These are phyloP conservation scores for Saccharomycopsis lassenensis DNA, from an alignment of 805 yeast genomes.

Conservation along the genomic window DNA sequence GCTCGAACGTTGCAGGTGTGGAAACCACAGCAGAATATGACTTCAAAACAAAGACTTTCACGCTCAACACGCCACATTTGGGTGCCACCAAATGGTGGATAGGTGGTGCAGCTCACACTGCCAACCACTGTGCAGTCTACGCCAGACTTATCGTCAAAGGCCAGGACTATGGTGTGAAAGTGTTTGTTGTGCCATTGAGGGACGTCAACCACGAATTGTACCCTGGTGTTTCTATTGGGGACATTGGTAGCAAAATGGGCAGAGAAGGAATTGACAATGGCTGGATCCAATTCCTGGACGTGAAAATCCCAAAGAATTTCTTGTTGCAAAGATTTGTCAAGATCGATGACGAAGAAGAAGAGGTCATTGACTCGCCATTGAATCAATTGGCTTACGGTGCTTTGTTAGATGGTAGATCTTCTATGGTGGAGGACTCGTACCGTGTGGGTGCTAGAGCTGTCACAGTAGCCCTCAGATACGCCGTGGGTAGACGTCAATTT, in stretches of 20 bases:
- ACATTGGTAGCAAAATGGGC: constrained; percentile 93
- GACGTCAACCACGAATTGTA: constrained; percentile 59
- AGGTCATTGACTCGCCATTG: constrained; percentile 67
- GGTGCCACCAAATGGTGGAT: constrained; percentile 99
- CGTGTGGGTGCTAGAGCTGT: constrained; percentile 68
- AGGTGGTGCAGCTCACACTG: constrained; percentile 94
- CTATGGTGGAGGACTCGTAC: constrained; percentile 80
- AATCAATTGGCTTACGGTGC: constrained; percentile 88
- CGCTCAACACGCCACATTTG: constrained; percentile 75
- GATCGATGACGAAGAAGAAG: constrained; percentile 55
- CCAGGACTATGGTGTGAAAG: constrained; percentile 85
- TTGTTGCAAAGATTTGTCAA: constrained; percentile 74
- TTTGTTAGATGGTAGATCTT: constrained; percentile 76
- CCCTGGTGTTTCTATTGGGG: constrained; percentile 82
- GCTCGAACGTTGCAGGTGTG: constrained; percentile 86
- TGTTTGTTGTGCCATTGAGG: constrained; percentile 84
- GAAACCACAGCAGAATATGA: constrained; percentile 89
- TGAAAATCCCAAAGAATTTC: constrained; percentile 70
- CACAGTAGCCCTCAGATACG: constrained; percentile 81
- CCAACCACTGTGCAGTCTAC: constrained; percentile 77
- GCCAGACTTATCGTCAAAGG: constrained; percentile 76
- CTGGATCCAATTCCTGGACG: constrained; percentile 86
- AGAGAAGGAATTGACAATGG: constrained; percentile 94
- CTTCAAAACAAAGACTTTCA: constrained; percentile 49
- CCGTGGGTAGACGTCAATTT: constrained; percentile 85